phyloP scores from a whole-genome alignment of 108 stramenopile species.

The Skeletonema potamos region DNA sequence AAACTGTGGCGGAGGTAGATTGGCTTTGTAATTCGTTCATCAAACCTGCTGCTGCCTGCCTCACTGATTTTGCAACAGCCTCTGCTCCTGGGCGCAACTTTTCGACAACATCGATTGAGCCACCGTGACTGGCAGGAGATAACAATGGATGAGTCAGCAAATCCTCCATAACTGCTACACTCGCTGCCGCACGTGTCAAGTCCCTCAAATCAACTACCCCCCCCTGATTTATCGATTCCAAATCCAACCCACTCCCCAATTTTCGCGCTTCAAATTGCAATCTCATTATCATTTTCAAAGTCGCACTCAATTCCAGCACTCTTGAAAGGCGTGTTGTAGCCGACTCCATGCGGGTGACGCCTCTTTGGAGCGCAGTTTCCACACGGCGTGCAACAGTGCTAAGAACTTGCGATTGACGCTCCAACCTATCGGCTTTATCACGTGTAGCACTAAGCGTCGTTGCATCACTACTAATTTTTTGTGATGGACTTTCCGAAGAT shows the following conservation, averaged over 20 bases:
- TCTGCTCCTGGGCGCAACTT: conserved; percentile 34
- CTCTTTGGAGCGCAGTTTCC: conserved; percentile 63
- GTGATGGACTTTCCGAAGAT: neutral
- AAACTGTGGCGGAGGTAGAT: conserved; percentile 30
- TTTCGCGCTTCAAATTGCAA: conserved; percentile 79
- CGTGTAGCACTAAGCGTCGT: conserved; percentile 46
- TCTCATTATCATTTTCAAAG: conserved; percentile 80
- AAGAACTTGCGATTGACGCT: conserved; percentile 71
- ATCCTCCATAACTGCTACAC: conserved; percentile 78
- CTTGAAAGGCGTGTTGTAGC: conserved; percentile 70
- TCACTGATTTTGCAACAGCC: conserved; percentile 43
- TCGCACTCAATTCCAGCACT: conserved; percentile 64
- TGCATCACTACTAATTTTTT: conserved; percentile 13
- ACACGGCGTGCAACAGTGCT: conserved; percentile 67
- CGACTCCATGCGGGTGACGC: conserved; percentile 69
- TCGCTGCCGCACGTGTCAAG: conserved; percentile 80
- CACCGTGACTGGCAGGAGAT: conserved; percentile 2
- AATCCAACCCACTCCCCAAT: conserved; percentile 57
- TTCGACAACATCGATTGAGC: conserved; percentile 65
- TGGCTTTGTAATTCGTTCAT: conserved; percentile 58
- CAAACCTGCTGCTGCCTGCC: conserved; percentile 60
- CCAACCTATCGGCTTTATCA: conserved; percentile 67
- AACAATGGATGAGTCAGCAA: conserved; percentile 60
- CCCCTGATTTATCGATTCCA: conserved; percentile 32
- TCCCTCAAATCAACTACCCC: conserved; percentile 63